Base-by-base conservation (phyloP, 1,139 yeast species). In the Protomyces gravidus region DNA sequence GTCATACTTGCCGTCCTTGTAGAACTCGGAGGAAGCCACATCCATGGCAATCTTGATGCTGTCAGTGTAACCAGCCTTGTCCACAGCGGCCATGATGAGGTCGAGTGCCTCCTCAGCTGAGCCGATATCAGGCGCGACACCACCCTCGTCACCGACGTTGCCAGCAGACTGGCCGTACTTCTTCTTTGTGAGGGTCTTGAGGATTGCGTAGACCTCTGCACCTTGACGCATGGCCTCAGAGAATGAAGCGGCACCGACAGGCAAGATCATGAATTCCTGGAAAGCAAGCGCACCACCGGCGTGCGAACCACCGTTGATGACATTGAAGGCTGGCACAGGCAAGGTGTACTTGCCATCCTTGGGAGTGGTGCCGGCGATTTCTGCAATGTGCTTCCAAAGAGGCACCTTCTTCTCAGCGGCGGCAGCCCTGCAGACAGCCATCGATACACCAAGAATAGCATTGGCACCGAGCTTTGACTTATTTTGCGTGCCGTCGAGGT, bases 61-160 rank as follows among this genome's bases (percentile, higher is more conserved):
- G 76, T 95, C 97, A 67, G 83, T 84, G 85, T 89, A 89, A 72
- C 97, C 97, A 68, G 97, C 96, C 69, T 78, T 76, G 73, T 84
- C 86, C 75, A 90, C 89, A 73, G 97, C 88, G 67, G 78, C 84
- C 70, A 83, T 81, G 75, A 90, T 88, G 76, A 90, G 85, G 79
- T 89, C 96, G 70, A 90, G 80, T 69, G 97, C 97, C 81, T 90
- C 97, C 76, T 83, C 87, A 73, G 97, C 89, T 69, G 95, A 82
- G 67, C 85, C 81, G 70, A 90, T 84, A 78, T 88, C 87, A 76
- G 97, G 97, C 71, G 97, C 97, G 80, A 90, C 96, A 82, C 97
- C 97, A 84, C 97, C 97, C 82, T 90, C 97, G 78, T 90, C 97
- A 83, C 97, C 97, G 74, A 90, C 97, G 80, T 90, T 90, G 79